Base-by-base conservation (phyloP, 1,284 basidiomycete genomes). In the Sanghuangporus baumii region DNA sequence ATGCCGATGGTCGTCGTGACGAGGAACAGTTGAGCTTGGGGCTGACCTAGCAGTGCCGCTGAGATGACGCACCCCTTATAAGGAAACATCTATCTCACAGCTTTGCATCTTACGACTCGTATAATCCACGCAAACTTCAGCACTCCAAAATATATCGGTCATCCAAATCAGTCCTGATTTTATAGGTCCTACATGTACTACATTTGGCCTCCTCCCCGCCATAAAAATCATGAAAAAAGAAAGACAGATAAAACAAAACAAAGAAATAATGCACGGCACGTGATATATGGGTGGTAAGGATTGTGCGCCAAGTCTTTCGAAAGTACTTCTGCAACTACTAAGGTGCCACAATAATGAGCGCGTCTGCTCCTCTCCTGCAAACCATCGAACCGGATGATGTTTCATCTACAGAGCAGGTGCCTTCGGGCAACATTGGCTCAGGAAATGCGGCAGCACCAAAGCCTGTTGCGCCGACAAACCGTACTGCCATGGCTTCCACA, bases 401-500 rank as follows among this genome's bases (percentile, higher is more conserved):
- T 11, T 58, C 61, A 9, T 40, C 47, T n/a, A 3, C 58, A 31
- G 63, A 54, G 31, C 36, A 47, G 12, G 55, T 23, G 6, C 48
- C 59, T 5, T 51, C 55, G 31, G 63, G 63, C 5, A 57, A 58
- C 34, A 65, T 65, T 34, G 23, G 55, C 11, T 61, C 63, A 34
- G 47, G 20, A 34, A 58, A 58, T 48, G 55, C 47, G n/a, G 20
- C 55, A 6, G 43, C 47, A 14, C 41, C 59, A 31, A 48, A 41
- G 50, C 55, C 61, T 23, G 9, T 78, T 3, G 82, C 85, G 20
- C 84, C 85, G 5, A 82, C 83, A 36, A 78, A 77, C 65, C 78
- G 75, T 55, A 74, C 76, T 57, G 66, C 73, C 64, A 78, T 84
- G 76, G 83, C 85, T 18, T 76, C 82, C 0, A 84, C 77, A 8